Evolutionary conservation across 805 yeast species (phyloP), one percentile per base, ranked within the genome.

Genomic region (Myxozyma sirexii): DNA sequence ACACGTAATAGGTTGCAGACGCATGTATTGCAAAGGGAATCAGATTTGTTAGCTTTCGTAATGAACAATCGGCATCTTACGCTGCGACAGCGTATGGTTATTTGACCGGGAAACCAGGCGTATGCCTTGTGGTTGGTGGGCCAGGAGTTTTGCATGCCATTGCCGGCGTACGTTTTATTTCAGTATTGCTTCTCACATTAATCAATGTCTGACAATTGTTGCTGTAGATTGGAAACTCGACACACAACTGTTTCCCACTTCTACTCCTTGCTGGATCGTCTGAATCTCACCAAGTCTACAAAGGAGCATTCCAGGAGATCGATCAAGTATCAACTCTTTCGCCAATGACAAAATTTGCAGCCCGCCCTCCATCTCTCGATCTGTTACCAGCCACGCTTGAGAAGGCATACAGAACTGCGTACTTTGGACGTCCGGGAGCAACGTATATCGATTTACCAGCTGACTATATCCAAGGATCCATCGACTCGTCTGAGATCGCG

Each of bases 41-140:
- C 59, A 72, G 75, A 57, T 86, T 86, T 70, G 71, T 86, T 41
- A 69, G 85, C 0, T 86, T 85, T 69, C 75, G 91, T 60, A 86
- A 86, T 70, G 91, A 86, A 68, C 91, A 86, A 67, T 78, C 87
- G 15, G 91, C 92, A 0, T 82, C 89, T 0, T 85, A 86, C 66
- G 92, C 92, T 1, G 91, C 92, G 1, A 82, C 88, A 1, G 80
- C 82, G 0, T 85, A 86, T 69, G 90, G 90, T 0, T 86, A 82
- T 64, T 69, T 86, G 44, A 84, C 87, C 3, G 82, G 83, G 0
- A 74, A 71, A 59, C 91, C 91, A 0, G 90, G 88, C 19, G 87
- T 86, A 0, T 70, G 84, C 17, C 75, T 86, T 2, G 87, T 85
- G 0, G 91, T 87, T 3, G 91, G 92, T 33, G 91, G 91, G 0